Conservation (phyloP, 2,329 filamentous ascomycete species). For the Beauveria scarabaeidicola region DNA sequence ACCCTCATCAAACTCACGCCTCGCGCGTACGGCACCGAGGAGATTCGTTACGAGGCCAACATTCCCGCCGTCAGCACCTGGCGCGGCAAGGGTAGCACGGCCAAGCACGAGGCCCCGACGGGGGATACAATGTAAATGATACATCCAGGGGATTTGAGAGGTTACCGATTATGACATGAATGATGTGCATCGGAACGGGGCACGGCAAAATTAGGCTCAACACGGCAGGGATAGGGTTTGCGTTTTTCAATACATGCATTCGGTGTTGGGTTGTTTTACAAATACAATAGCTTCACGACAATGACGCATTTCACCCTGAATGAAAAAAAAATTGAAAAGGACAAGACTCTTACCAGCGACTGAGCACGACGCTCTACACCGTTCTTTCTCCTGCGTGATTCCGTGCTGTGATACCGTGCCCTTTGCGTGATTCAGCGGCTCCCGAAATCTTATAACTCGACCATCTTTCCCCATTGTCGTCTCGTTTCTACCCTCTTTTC, state of each 20-base stretch:
- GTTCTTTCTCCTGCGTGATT: neutral
- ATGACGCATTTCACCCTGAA: neutral
- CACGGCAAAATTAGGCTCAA: neutral
- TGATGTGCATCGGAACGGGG: neutral
- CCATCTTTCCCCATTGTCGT: neutral
- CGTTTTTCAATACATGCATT: neutral
- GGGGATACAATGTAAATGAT: conserved; percentile 25
- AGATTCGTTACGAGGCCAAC: conserved; percentile 78
- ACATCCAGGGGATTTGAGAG: neutral
- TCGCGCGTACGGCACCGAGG: conserved; percentile 85
- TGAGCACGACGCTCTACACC: neutral
- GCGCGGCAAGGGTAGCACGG: conserved; percentile 86
- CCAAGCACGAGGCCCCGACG: conserved; percentile 67
- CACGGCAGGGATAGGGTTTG: neutral
- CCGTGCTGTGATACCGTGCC: neutral
- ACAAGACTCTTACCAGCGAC: neutral
- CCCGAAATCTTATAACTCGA: neutral
- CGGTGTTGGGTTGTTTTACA: conserved; percentile 2
- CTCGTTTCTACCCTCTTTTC: neutral
- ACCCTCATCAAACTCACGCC: conserved; percentile 95
- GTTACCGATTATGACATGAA: neutral
- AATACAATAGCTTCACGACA: neutral
- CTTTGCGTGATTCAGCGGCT: neutral
- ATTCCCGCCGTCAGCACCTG: conserved; percentile 96
- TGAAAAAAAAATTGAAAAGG: neutral